These are phyloP conservation scores for Dipodascopsis tothii DNA, from an alignment of 805 yeast genomes.

Conservation along the genomic window DNA sequence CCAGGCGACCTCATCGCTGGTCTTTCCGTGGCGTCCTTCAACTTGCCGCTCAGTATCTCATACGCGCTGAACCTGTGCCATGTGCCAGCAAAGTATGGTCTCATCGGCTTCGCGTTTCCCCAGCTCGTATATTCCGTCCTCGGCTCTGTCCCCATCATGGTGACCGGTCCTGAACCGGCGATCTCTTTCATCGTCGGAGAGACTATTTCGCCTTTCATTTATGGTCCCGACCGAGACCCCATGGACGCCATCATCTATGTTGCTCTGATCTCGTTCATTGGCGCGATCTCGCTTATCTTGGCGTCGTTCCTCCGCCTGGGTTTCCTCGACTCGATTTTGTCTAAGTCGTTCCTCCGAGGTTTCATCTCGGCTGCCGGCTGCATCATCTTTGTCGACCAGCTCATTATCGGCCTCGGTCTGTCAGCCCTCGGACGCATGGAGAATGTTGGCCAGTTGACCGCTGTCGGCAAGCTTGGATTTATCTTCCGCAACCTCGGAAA, in stretches of 20 bases:
- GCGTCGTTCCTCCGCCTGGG: slow-evolving; percentile 82
- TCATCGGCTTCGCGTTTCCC: slow-evolving; percentile 66
- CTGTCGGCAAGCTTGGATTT: slow-evolving; percentile 60
- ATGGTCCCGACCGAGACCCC: slow-evolving; percentile 32
- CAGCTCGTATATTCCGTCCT: slow-evolving; percentile 70
- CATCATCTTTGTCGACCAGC: slow-evolving; percentile 71
- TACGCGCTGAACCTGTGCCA: slow-evolving; percentile 79
- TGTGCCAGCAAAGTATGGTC: slow-evolving; percentile 73
- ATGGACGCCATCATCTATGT: slow-evolving; percentile 32
- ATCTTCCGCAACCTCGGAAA: slow-evolving; percentile 41
- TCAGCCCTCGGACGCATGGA: slow-evolving; percentile 39
- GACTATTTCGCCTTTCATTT: slow-evolving; percentile 51
- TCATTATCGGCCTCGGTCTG: slow-evolving; percentile 66
- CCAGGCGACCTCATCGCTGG: slow-evolving; percentile 75
- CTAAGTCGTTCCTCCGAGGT: slow-evolving; percentile 70
- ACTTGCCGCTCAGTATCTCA: slow-evolving; percentile 78
- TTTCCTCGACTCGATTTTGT: slow-evolving; percentile 69
- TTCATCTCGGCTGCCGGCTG: slow-evolving; percentile 80
- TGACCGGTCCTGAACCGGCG: slow-evolving; percentile 90
- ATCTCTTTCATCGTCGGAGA: slow-evolving; percentile 78
- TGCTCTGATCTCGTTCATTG: slow-evolving; percentile 60
- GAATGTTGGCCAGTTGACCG: slow-evolving; percentile 56
- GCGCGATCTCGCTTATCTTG: slow-evolving; percentile 65
- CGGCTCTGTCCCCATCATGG: slow-evolving; percentile 82
- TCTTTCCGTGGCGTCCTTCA: slow-evolving; percentile 78